Evolutionary conservation across 2,329 filamentous ascomycete species (phyloP), one percentile per base, ranked within the genome.

Genomic region (Akanthomyces lecanii): DNA sequence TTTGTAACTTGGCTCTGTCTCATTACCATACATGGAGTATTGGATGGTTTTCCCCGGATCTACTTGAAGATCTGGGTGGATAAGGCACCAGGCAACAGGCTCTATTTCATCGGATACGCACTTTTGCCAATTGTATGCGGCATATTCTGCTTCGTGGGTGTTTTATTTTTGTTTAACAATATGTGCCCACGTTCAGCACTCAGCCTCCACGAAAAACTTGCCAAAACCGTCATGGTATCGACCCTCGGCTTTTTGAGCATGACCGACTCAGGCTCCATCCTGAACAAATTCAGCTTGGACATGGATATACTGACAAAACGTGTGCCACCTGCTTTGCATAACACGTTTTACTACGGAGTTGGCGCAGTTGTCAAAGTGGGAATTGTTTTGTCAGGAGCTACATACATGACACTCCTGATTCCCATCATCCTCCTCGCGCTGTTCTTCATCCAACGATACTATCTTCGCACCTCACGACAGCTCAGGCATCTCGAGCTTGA

Each of bases 381-480:
- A 4, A 53, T 53, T 0, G 18, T 36, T 8, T 6, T n/a, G 4
- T 38, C 60, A 4, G 51, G 52, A 18, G 42, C 60, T 5, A 18
- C 30, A 1, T 62, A 62, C 7, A 54, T 62, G 51, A 21, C 52
- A 0, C 28, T 28, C 3, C 16, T 55, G 3, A 36, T 62, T 4
- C 60, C 60, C n/a, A 12, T 14, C 0, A 33, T 56, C 1, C 16
- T 56, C 0, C 16, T 38, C 16, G 30, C 30, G 4, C 38, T 62
- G 0, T 25, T 23, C n/a, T 50, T 45, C n/a, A 3, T 58, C 2
- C 48, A 57, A 7, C 38, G 21, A 10, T 58, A 33, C 54, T 63
- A 33, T 28, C 61, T 63, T 11, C 33, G 36, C 0, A 58, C 61
- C n/a, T 63, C 61, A 12, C 53, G 54, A 3, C 61, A 63, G 5